phyloP scores from a whole-genome alignment of 1,139 yeast species.

The Protomyces arabidopsidicola region DNA sequence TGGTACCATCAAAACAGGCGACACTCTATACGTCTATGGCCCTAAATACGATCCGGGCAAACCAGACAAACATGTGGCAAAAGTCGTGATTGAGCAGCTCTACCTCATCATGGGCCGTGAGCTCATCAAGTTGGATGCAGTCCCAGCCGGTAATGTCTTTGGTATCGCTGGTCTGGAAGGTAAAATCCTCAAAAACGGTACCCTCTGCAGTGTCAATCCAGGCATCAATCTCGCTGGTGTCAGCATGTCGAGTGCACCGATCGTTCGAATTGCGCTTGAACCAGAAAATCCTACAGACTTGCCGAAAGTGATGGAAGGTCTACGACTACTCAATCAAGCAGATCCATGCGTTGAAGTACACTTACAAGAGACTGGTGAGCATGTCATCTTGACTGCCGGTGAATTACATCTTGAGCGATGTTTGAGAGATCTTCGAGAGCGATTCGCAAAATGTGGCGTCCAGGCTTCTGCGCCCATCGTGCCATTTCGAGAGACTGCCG shows the following conservation, averaged over 20 bases:
- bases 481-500: constrained; percentile 86
- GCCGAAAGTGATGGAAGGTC: constrained; percentile 69
- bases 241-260: constrained; percentile 67
- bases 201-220: constrained; percentile 50
- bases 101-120: constrained; percentile 92
- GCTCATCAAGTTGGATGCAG: constrained; percentile 65
- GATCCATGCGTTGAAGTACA: constrained; percentile 90
- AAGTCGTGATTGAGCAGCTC: constrained; percentile 57
- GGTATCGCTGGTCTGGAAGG: constrained; percentile 91
- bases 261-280: constrained; percentile 89
- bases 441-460: constrained; percentile 89
- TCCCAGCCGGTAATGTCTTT: constrained; percentile 92
- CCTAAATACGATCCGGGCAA: constrained; percentile 77
- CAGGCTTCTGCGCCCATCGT: constrained; percentile 87
- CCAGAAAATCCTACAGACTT: constrained; percentile 82
- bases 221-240: constrained; percentile 72
- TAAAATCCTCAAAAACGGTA: constrained; percentile 77
- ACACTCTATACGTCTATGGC: constrained; percentile 66
- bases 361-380: constrained; percentile 84
- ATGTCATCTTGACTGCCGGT: constrained; percentile 90
- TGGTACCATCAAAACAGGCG: constrained; percentile 74
- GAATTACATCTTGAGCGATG: constrained; percentile 90
- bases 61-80: constrained; percentile 56
- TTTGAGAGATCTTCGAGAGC: constrained; percentile 75
- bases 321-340: constrained; percentile 72